A percentile compares a stretch with the other conserved stretches of the same genome.
These are phyloP conservation scores for Thuja plicata DNA, from an alignment of 83 land plant genomes.

Conservation along the genomic window DNA sequence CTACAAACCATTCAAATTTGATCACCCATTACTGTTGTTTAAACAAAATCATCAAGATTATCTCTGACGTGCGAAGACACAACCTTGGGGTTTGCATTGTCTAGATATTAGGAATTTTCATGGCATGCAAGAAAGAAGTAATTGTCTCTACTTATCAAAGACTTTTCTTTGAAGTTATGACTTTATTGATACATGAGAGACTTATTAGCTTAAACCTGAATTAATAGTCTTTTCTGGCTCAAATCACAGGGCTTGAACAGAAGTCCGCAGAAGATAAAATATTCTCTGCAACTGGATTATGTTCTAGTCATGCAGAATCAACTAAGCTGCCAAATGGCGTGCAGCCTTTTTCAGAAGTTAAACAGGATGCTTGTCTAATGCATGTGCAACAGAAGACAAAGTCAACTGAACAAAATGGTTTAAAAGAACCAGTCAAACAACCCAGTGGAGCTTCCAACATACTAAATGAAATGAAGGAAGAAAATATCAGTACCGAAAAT, in stretches of 20 bases:
- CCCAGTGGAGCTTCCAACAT: not conserved
- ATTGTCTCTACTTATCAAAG: not conserved
- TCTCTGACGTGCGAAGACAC: not conserved
- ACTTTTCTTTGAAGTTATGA: not conserved
- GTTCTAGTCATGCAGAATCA: not conserved
- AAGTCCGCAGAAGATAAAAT: not conserved
- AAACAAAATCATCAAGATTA: not conserved
- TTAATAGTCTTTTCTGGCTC: constrained; percentile 3
- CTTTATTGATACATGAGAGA: not conserved
- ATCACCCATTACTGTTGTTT: constrained; percentile 1
- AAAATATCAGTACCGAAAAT: not conserved
- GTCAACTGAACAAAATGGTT: constrained; percentile 5
- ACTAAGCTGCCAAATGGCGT: not conserved
- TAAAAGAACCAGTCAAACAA: not conserved
- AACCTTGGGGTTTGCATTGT: not conserved
- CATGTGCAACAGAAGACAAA: not conserved
- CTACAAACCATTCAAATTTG: not conserved
- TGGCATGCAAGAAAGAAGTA: constrained; percentile 5
- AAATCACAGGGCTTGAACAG: constrained; percentile 3
- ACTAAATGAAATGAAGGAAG: not conserved
- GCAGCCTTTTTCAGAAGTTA: not conserved
- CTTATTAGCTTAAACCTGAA: not conserved
- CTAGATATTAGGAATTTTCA: not conserved
- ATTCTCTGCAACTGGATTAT: not conserved
- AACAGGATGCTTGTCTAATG: not conserved